Conservation (phyloP, 176 grass and related monocot species). For the Eleusine indica region DNA sequence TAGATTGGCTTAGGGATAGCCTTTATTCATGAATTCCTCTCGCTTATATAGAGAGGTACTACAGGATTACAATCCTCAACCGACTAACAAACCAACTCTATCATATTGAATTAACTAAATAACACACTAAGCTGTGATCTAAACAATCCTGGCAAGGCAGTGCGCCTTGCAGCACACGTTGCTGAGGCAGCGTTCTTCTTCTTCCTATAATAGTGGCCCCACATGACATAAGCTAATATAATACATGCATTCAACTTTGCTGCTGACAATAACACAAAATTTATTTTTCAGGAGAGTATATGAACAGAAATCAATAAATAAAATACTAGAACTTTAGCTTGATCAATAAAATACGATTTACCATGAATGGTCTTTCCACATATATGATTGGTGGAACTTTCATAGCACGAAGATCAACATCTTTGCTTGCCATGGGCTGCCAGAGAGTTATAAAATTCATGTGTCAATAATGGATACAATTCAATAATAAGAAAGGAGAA, state of each 20-base stretch:
- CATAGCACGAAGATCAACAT: constrained; percentile 65
- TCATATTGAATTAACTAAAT: too few relatives aligned
- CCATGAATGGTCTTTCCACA: constrained; percentile 82
- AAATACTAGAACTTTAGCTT: neutral
- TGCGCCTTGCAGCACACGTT: too few relatives aligned
- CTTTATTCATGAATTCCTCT: too few relatives aligned
- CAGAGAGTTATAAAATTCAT: constrained; percentile 18
- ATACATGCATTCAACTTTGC: neutral
- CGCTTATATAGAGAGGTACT: too few relatives aligned
- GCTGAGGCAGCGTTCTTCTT: too few relatives aligned
- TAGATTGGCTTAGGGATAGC: too few relatives aligned
- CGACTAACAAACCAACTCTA: too few relatives aligned
- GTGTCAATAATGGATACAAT: neutral
- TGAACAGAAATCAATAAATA: neutral
- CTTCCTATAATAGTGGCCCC: too few relatives aligned
- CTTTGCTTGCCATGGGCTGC: constrained; percentile 77
- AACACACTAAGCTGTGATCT: too few relatives aligned
- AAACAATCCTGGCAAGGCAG: too few relatives aligned
- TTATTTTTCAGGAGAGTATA: neutral
- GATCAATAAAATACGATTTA: constrained; percentile 33
- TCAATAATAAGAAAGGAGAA: neutral
- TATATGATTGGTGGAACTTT: constrained; percentile 71
- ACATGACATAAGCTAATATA: neutral
- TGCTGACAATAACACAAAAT: neutral
- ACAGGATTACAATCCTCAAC: too few relatives aligned